Evolutionary conservation across 176 grass and related monocot genomes (phyloP), one percentile per base, ranked within the genome.

Genomic region (Echinochloa phyllopogon): DNA sequence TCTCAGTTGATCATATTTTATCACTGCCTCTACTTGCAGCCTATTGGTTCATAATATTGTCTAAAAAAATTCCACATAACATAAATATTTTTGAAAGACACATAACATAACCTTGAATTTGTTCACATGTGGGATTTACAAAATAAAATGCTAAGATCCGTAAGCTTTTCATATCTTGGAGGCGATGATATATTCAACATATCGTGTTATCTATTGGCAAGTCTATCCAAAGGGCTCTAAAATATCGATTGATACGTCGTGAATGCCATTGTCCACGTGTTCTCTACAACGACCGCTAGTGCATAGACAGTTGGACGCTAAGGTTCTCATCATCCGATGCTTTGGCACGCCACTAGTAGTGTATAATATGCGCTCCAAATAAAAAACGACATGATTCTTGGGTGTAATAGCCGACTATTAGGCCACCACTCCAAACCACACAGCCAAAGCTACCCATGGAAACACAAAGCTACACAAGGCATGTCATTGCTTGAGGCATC

Each of bases 241-340:
- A 49, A 72, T 48, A 72, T 33, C 47, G 8, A 29, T 17, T 10
- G 42, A 0, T 71, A 15, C 21, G n/a, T 29, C 18, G 15, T 51
- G 45, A 51, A 18, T 51, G 70, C 33, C 70, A 73, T 73, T 73
- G 45, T 73, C 14, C 45, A 33, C 25, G 45, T 73, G 43, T 33
- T 33, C 14, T 72, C 44, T 33, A 72, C 13, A 17, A 49, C 12
- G 70, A 33, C 24, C 24, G 25, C n/a, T 48, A 4, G 10, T 23
- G 0, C n/a, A 72, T 12, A 44, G 15, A 27, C 6, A 0, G 7
- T 48, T 25, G n/a, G 69, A 27, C 25, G n/a, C 3, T 4, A 29
- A 73, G 47, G 15, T 50, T 73, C 70, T 73, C 3, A 73, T 73
- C 43, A 73, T 73, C 43, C 24, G 24, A 50, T 72, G n/a, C 23